A percentile compares a stretch with the other conserved stretches of the same genome.
phyloP scores from a whole-genome alignment of 768 basidiomycete species.

The Amanita molliuscula region DNA sequence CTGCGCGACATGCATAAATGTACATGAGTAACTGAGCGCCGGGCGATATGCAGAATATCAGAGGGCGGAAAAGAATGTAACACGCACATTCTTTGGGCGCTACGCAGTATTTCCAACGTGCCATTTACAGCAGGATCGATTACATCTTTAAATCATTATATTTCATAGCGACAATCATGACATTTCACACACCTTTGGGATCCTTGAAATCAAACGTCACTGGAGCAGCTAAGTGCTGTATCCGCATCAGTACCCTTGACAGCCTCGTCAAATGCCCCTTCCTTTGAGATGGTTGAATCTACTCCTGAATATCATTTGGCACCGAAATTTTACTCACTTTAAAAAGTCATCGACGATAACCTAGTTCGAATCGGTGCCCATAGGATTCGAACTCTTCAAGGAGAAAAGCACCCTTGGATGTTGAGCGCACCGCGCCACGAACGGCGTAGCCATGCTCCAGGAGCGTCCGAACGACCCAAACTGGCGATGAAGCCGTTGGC shows the following conservation, averaged over 20 bases:
- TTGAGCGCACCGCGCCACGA: conserved; percentile 57
- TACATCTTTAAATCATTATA: conserved; percentile 29
- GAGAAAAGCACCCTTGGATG: conserved; percentile 47
- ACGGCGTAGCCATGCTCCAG: conserved; percentile 55
- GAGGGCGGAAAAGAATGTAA: background rate
- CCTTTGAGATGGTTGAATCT: conserved; percentile 20
- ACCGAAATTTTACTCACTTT: conserved; percentile 13
- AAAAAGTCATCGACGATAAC: conserved; percentile 64
- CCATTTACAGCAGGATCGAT: conserved; percentile 67
- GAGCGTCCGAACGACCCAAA: conserved; percentile 44
- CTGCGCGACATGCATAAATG: background rate
- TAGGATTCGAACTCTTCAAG: conserved; percentile 39
- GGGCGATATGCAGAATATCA: too few species aligned
- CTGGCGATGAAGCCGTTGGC: conserved; percentile 39
- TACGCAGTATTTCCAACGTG: conserved; percentile 51
- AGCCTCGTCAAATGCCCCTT: conserved; percentile 68
- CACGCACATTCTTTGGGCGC: conserved; percentile 44
- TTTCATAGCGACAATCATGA: too few species aligned
- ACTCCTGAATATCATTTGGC: background rate
- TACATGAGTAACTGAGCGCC: too few species aligned
- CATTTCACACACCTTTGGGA: conserved; percentile 19
- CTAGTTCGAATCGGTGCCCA: conserved; percentile 50
- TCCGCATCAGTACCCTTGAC: conserved; percentile 64
- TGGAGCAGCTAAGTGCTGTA: conserved; percentile 63
- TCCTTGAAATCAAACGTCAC: conserved; percentile 34